Evolutionary conservation across 139 green algal genomes (phyloP).

Genomic region (Auxenochlorella protothecoides): DNA sequence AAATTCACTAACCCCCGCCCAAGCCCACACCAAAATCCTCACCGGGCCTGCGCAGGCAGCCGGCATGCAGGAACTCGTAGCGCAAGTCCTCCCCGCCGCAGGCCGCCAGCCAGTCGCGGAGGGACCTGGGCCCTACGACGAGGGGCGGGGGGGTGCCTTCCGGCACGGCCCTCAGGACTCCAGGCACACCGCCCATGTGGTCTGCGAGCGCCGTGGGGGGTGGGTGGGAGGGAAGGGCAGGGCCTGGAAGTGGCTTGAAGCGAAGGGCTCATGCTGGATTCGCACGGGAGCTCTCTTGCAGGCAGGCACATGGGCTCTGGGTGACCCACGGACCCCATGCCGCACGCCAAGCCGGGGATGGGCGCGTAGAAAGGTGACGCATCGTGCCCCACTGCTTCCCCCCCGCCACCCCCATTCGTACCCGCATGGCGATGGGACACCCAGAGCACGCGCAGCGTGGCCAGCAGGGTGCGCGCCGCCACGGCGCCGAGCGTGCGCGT

Average conservation of each 20-base stretch:
- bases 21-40: neutral
- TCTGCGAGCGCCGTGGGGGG: constrained; percentile 8
- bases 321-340: neutral
- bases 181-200: constrained; percentile 27
- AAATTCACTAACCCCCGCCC: neutral
- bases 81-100: constrained; percentile 21
- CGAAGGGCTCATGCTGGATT: neutral
- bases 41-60: constrained; percentile 17
- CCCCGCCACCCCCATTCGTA: neutral
- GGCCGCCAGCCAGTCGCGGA: constrained; percentile 39
- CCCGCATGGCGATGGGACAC: constrained; percentile 74
- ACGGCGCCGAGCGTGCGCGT: constrained; percentile 2
- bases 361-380: neutral
- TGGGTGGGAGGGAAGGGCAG: neutral
- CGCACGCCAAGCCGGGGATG: neutral
- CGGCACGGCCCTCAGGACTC: constrained; percentile 29
- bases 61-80: constrained; percentile 45
- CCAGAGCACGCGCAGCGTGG: constrained; percentile 51
- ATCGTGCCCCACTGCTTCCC: neutral
- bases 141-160: constrained; percentile 25
- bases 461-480: constrained; percentile 6
- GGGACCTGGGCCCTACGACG: constrained; percentile 39
- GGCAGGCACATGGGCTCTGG: neutral
- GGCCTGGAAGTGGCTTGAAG: neutral
- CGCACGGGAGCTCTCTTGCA: neutral